Evolutionary conservation across 768 basidiomycete species (phyloP), one percentile per base, ranked within the genome.

Genomic region (Leccinum arenicola): DNA sequence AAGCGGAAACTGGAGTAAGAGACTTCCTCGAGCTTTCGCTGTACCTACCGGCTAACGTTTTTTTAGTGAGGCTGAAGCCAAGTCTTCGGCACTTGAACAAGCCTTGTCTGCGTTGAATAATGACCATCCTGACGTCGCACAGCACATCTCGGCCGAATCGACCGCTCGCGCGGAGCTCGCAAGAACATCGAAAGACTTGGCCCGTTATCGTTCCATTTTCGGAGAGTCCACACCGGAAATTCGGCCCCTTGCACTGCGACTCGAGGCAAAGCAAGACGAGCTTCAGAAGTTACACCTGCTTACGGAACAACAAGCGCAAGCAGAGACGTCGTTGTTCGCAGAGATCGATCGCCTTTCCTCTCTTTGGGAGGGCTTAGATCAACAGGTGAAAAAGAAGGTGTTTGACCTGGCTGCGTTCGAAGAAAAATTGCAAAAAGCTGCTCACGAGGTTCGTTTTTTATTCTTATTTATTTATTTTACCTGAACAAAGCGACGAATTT

Each of bases 331-430:
- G 19, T 75, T 97, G 19, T 96, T 91, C 64, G 77, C 84, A 19
- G 95, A 98, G 73, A 74, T 98, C 6, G 94, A 96, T 60, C 86
- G 86, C 61, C 68, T 99, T 15, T 93, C 94, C 15, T 81, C 85
- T 35, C 86, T 93, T 0, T 98, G 94, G 92, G 93, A 96, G 67
- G 75, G 80, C 23, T 78, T 94, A 23, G 92, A 95, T 62, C 80
- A 81, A 35, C 91, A 93, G 63, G 81, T 93, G 40, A 85, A 88
- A 66, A 89, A 80, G 71, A 97, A 96, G 73, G 83, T 95, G 1
- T 91, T 91, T 64, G 89, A 94, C 56, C 78, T 97, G n/a, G 75
- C 80, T 25, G 77, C 74, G 6, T 75, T 87, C 64, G 95, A 98
- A 70, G 89, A 92, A 25, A 84, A 83, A 58, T 66, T 95, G 53